Percentiles rank a stretch among this genome's conserved stretches.
Conservation (phyloP, 148 eudicot genomes). For the Pharnaceum exiguum region DNA sequence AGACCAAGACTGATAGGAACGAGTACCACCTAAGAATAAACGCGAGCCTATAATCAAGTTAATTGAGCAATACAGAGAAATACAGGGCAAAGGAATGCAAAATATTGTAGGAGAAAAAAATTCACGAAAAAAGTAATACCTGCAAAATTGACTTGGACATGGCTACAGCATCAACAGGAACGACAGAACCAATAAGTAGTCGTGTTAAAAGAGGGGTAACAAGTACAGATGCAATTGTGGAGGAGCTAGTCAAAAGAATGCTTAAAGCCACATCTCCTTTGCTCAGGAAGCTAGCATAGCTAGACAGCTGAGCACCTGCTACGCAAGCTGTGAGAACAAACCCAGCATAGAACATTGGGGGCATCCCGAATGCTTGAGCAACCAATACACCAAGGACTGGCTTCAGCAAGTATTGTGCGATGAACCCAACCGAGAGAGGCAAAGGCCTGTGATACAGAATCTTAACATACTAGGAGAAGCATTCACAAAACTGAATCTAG, state of each 20-base stretch:
- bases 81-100: no score
- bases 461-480: conserved; percentile 9
- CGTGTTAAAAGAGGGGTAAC: conserved; percentile 90
- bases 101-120: no score
- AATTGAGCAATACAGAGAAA: conserved; percentile 17
- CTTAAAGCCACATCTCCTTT: conserved; percentile 94
- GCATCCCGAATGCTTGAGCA: conserved; percentile 74
- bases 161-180: conserved; percentile 88
- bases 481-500: background rate
- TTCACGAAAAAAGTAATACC: conserved; percentile 38
- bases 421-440: conserved; percentile 71
- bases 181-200: conserved; percentile 90
- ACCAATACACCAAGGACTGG: conserved; percentile 77
- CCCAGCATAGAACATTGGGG: conserved; percentile 81
- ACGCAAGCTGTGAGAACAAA: conserved; percentile 91
- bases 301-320: conserved; percentile 93
- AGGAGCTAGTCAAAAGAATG: conserved; percentile 84
- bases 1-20: conserved; percentile 76
- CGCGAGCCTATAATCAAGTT: conserved; percentile 27
- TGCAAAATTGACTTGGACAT: conserved; percentile 97
- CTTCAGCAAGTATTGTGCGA: conserved; percentile 67
- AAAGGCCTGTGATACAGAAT: conserved; percentile 56
- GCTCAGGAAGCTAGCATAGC: conserved; percentile 96
- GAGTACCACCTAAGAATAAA: conserved; percentile 75
- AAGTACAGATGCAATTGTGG: conserved; percentile 83